These are phyloP conservation scores for Perkinsus olseni DNA, from an alignment of 169 alveolate species.

Conservation along the genomic window DNA sequence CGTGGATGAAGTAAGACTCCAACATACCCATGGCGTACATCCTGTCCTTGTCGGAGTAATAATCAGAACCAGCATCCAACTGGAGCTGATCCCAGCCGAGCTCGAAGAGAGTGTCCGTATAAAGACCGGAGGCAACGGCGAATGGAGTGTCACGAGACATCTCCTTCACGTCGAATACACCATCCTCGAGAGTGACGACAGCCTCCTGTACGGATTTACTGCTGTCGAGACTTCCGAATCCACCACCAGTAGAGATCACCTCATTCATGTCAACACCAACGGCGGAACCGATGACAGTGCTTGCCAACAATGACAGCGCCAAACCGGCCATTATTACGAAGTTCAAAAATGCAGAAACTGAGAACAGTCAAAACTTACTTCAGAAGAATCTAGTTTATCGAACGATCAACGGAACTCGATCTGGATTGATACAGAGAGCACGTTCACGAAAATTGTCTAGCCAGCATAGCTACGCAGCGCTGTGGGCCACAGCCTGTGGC, in stretches of 20 bases:
- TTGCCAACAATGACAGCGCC: neutral
- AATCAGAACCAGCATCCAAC: neutral
- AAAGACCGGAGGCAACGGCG: neutral
- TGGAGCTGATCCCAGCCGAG: constrained; percentile 1
- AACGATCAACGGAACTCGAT: too few species aligned
- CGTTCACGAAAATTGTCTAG: too few species aligned
- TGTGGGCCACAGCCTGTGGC: too few species aligned
- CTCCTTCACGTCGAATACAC: neutral
- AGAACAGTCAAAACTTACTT: neutral
- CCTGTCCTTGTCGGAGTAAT: neutral
- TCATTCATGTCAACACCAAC: neutral
- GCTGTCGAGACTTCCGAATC: neutral
- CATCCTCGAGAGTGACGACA: neutral
- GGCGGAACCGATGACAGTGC: neutral
- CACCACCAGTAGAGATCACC: neutral
- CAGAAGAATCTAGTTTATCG: neutral
- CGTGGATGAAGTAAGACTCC: neutral
- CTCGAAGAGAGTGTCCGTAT: neutral
- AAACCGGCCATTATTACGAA: neutral
- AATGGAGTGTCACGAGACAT: neutral
- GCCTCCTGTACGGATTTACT: neutral
- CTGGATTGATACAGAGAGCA: too few species aligned
- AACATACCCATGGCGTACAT: neutral
- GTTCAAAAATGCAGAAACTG: neutral
- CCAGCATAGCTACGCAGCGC: too few species aligned